Evolutionary conservation across 2,329 filamentous ascomycete genomes (phyloP), one percentile per base, ranked within the genome.

Genomic region (Ophiocordyceps unilateralis): DNA sequence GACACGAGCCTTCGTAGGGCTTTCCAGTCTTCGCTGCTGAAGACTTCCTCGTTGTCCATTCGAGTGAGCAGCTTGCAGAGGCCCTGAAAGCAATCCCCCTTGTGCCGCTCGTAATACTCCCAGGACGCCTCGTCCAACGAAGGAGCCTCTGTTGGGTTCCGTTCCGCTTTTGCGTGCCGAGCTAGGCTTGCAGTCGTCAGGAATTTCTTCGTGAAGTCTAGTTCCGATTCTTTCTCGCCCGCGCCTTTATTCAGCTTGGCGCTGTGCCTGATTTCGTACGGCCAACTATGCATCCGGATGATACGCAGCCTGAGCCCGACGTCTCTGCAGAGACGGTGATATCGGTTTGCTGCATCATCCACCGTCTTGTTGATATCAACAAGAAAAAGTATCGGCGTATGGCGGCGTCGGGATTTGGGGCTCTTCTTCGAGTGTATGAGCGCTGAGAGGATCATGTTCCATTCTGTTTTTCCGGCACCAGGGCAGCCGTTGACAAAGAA

Each of bases 351-450:
- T 0, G 63, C 62, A 39, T 69, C 65, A 32, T 69, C 64, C 0
- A 66, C 58, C 0, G 67, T 63, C 38, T 65, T 61, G 49, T 70
- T 70, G 43, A 70, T 63, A 42, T 70, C 67, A 1, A 69, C 55
- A 0, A 70, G 50, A 41, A 68, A 69, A 0, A 70, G 51, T 11
- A 70, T 58, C 7, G 58, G 65, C 6, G 44, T 56, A 9, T 46
- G 48, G 14, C 45, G 44, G 14, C 48, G 47, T n/a, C 47, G 52
- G 2, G 45, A 43, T 4, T 44, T 48, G 22, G 51, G 51, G 10
- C 48, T 51, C 19, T 43, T 50, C 38, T 55, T 60, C 14, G 54
- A 54, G 36, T 60, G 58, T 9, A 62, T 59, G 17, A 67, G 50
- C 0, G 60, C 61, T 2, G 65, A 55, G 2, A 67, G 49, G 1